phyloP scores from a whole-genome alignment of 2,329 filamentous ascomycete species.

The Sordariomycetes sp. region DNA sequence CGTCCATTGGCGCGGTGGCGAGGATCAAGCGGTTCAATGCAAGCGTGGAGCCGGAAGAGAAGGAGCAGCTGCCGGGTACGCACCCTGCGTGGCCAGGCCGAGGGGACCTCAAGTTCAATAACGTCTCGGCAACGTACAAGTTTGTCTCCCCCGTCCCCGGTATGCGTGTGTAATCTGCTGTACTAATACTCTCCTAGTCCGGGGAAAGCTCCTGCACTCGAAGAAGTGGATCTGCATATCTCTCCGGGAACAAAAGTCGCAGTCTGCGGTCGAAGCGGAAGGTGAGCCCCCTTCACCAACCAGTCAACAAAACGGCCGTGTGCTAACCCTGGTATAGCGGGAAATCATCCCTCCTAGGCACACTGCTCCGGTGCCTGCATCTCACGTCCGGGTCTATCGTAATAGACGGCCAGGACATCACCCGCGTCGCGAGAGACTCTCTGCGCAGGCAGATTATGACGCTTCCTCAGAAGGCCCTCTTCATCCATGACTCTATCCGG shows the following conservation, averaged over 20 bases:
- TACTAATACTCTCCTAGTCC: not conserved
- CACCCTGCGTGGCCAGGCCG: conserved; percentile 17
- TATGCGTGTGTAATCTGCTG: not conserved
- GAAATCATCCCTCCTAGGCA: conserved; percentile 29
- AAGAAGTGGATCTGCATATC: conserved; percentile 16
- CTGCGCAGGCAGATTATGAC: conserved; percentile 37
- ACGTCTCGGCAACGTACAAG: conserved; percentile 21
- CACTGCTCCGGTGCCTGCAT: conserved; percentile 28
- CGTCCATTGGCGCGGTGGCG: conserved; percentile 15
- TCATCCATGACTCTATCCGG: conserved; percentile 31
- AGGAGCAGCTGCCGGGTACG: not conserved
- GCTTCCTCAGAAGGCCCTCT: conserved; percentile 41
- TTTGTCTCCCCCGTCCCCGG: conserved; percentile 3
- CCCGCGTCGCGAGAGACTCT: conserved; percentile 24
- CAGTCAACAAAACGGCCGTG: no score
- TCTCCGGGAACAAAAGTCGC: conserved; percentile 20
- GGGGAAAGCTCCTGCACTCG: conserved; percentile 12
- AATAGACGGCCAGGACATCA: conserved; percentile 29
- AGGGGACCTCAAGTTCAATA: conserved; percentile 17
- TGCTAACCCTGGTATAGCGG: no score
- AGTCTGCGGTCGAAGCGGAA: conserved; percentile 23
- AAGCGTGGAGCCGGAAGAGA: conserved; percentile 12
- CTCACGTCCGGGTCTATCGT: conserved; percentile 14
- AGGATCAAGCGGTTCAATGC: conserved; percentile 17
- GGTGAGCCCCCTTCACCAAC: no score